Base-by-base conservation (phyloP, 169 alveolate genomes). In the Plasmodium blacklocki region DNA sequence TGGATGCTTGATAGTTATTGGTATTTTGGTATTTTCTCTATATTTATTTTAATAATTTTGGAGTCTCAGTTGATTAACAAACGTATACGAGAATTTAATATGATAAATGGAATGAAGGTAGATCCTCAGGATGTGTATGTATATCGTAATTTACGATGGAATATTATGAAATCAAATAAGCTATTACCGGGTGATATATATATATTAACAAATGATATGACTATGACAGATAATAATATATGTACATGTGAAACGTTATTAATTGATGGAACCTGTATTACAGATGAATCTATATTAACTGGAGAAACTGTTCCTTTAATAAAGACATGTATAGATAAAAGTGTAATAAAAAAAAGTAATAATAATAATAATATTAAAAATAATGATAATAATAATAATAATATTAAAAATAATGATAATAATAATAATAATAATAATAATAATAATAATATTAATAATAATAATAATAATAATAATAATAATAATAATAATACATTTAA, bases 1-100 rank as follows among this genome's bases (percentile, higher is more conserved):
- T 98, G 99, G 99, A 95, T 98, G 43, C 92, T 98, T 67, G 99
- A 99, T 91, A 99, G 98, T 85, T 98, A 98, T 93, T 96, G 99
- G 97, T 93, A 95, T 76, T 96, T 97, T 93, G 95, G 99, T 11
- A 67, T 98, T 64, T 91, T 98, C 74, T 96, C 99, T 9, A 86
- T 98, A 54, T 89, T 95, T 32, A 94, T 98, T 93, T 93, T 98
- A 23, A 94, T 97, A 56, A 60, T 95, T 63, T 71, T 96, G 18
- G 98, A 97, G 73, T 96, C 96, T 3, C 97, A 95, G 88, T 75
- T 93, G 96, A 95, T 93, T 45, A 74, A 92, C 18, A 95, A 95
- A 89, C 83, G 97, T 50, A 93, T 93, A 60, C 59, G 91, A 23
- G 98, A 95, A 43, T 94, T 92, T 45, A 94, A 93, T 64, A 91